Evolutionary conservation across 2,329 filamentous ascomycete species (phyloP), one percentile per base, ranked within the genome.

Genomic region (Zalaria sp.): DNA sequence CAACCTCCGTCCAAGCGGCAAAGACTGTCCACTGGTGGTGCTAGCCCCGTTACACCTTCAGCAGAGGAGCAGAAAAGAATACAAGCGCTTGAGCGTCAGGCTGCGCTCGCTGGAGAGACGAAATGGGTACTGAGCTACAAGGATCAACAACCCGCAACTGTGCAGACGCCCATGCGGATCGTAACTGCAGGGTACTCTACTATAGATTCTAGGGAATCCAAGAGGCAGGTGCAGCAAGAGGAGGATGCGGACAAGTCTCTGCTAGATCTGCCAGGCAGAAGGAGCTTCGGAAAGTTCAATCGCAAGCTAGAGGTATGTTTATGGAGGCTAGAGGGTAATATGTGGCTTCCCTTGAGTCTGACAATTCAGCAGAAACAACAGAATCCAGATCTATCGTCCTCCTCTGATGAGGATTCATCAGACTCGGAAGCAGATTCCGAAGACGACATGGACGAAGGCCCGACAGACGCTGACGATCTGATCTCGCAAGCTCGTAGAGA

Each of bases 61-160:
- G 73, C 75, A 29, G 79, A 83, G 53, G 81, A 86, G 57, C 69
- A 70, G 39, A 80, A 77, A 52, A 72, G 76, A 5, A 41, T 39
- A 18, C 57, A 61, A 40, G 63, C 60, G 9, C 45, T 84, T 8
- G 73, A 79, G 46, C 72, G 71, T 51, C 75, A 77, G 46, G 75
- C 76, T 5, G 69, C 72, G 11, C 71, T 75, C 47, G 63, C 73
- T 35, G 77, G 79, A 40, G 83, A 88, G 57, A 81, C 80, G 11
- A 78, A 79, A 56, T 89, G 83, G 83, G 79, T 83, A 11, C 63
- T 88, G 42, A 77, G 76, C 46, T 69, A 75, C 40, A 64, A 66
- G 38, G 61, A 69, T 41, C 52, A 50, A 50, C 42, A 46, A 60
- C 35, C 58, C 65, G 43, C 53, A 62, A 40, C 41, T 2, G 64